Conservation (phyloP, 2,329 filamentous ascomycete species). For the Cladophialophora psammophila region DNA sequence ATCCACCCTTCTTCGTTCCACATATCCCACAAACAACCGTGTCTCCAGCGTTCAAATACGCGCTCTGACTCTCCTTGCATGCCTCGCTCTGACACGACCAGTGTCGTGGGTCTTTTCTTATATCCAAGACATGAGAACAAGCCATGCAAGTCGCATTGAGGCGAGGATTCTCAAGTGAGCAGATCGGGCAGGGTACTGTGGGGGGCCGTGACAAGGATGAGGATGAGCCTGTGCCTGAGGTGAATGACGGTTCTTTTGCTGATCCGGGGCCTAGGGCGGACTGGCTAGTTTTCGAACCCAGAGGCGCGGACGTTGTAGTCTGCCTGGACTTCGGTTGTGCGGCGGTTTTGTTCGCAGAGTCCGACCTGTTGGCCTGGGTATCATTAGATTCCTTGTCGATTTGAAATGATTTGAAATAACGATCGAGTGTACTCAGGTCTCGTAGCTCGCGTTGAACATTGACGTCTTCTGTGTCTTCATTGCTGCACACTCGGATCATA, state of each 20-base stretch:
- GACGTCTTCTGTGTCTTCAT: constrained; percentile 67
- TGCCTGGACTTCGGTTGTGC: not conserved
- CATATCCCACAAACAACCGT: constrained; percentile 75
- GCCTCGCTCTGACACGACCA: constrained; percentile 68
- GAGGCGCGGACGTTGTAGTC: not conserved
- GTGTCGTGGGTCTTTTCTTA: constrained; percentile 59
- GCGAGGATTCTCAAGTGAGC: constrained; percentile 69
- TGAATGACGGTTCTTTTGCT: not conserved
- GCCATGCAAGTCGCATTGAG: constrained; percentile 67
- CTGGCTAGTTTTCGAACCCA: not conserved
- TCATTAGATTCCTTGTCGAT: constrained; percentile 8
- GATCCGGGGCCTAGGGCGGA: not conserved
- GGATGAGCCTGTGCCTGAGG: not conserved
- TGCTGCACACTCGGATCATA: constrained; percentile 78
- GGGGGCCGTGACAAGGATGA: constrained; percentile 1
- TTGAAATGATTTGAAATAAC: constrained; percentile 34
- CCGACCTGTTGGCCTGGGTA: not conserved
- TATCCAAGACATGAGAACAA: constrained; percentile 74
- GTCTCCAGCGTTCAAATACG: constrained; percentile 74
- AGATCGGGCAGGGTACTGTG: constrained; percentile 62
- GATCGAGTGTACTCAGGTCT: constrained; percentile 65
- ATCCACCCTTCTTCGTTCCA: constrained; percentile 51
- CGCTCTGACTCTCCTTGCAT: constrained; percentile 60
- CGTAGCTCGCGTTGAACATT: constrained; percentile 69
- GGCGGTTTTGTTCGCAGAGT: not conserved